A percentile compares a stretch with the other conserved stretches of the same genome.
These are phyloP conservation scores for Wickerhamomyces sp. DNA, from an alignment of 1,139 yeast genomes.

Conservation along the genomic window DNA sequence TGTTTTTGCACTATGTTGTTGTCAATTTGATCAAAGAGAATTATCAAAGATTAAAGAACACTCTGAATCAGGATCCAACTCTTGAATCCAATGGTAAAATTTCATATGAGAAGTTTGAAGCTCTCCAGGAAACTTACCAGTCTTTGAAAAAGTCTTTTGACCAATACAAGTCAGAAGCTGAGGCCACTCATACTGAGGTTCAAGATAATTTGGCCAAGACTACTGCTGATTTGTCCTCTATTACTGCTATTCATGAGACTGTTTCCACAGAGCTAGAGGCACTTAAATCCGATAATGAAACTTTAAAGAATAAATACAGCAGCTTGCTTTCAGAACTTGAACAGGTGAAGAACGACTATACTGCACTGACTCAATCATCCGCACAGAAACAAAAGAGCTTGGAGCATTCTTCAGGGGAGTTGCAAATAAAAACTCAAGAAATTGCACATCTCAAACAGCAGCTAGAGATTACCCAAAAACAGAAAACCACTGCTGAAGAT, in stretches of 20 bases:
- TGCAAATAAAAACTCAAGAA: conserved; percentile 29
- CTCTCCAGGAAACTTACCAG: conserved; percentile 41
- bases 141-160: conserved; percentile 29
- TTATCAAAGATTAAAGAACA: conserved; percentile 59
- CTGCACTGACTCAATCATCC: conserved; percentile 26
- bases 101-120: conserved; percentile 68
- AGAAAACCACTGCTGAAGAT: conserved; percentile 69
- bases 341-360: conserved; percentile 20
- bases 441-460: conserved; percentile 34
- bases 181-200: conserved; percentile 10
- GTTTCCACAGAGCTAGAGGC: conserved; percentile 18
- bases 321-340: conserved; percentile 8
- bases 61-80: conserved; percentile 71
- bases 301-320: conserved; percentile 6
- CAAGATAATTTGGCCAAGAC: conserved; percentile 8
- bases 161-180: conserved; percentile 29
- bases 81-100: conserved; percentile 63
- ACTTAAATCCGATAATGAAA: conserved; percentile 7
- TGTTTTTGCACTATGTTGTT: conserved; percentile 64
- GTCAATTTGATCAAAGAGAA: conserved; percentile 67
- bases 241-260: conserved; percentile 9
- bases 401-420: conserved; percentile 5
- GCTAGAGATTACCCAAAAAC: conserved; percentile 34
- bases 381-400: conserved; percentile 9
- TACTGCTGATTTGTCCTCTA: conserved; percentile 5